These are phyloP conservation scores for Fusarium acutatum DNA, from an alignment of 2,329 filamentous ascomycete species.

Conservation along the genomic window DNA sequence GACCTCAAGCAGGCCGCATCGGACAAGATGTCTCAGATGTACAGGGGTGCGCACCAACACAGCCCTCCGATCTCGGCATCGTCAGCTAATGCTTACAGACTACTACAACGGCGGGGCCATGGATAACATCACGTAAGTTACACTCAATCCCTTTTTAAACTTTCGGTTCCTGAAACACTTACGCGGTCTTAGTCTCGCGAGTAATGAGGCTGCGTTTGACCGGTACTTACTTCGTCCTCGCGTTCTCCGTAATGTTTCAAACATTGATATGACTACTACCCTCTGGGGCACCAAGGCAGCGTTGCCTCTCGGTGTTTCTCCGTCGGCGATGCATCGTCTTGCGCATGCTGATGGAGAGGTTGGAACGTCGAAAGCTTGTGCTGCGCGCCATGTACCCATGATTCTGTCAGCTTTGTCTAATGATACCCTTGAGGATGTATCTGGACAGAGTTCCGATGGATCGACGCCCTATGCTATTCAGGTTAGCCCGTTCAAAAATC, in stretches of 20 bases:
- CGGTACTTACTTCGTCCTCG: not conserved
- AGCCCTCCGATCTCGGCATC: not conserved
- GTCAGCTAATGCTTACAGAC: not conserved
- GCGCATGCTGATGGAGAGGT: not conserved
- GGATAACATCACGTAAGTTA: not conserved
- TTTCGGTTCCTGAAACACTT: not conserved
- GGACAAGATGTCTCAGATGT: not conserved
- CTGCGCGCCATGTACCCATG: not conserved
- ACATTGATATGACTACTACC: not conserved
- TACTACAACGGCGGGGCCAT: not conserved
- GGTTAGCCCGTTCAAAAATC: not conserved
- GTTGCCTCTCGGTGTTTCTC: not conserved
- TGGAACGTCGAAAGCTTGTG: not conserved
- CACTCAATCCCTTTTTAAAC: not conserved
- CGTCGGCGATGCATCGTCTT: not conserved
- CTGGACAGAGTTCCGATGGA: not conserved
- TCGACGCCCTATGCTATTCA: not conserved
- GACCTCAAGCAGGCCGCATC: constrained; percentile 3
- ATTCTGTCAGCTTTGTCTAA: not conserved
- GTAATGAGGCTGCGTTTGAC: not conserved
- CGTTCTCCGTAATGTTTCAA: not conserved
- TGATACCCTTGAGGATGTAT: not conserved
- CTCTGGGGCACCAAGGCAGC: not conserved
- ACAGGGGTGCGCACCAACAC: not conserved
- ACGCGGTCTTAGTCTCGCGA: not conserved